phyloP scores from a whole-genome alignment of 176 grass and related monocot species.

The Cenchrus fungigraminus region DNA sequence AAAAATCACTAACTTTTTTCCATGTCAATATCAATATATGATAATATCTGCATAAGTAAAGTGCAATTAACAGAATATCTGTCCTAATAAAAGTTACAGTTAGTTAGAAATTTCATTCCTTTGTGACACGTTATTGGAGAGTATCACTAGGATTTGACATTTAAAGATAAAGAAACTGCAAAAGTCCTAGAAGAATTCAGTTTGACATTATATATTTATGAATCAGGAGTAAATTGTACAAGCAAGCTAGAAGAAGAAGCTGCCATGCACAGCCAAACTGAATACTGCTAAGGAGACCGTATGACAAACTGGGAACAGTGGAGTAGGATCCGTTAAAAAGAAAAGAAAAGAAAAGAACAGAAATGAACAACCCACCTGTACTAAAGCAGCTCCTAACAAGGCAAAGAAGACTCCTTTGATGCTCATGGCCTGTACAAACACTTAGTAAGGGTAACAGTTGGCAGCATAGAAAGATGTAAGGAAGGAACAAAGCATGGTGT shows the following conservation, averaged over 20 bases:
- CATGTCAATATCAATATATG: background rate
- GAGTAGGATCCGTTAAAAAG: conserved; percentile 9
- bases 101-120: background rate
- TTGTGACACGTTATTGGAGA: background rate
- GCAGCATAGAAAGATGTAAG: conserved; percentile 35
- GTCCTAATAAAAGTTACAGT: background rate
- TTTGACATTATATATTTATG: conserved; percentile 2
- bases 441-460: conserved; percentile 31
- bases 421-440: conserved; percentile 63
- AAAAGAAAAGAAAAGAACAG: background rate
- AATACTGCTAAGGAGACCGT: conserved; percentile 22
- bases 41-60: background rate
- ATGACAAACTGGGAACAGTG: background rate
- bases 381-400: conserved; percentile 71
- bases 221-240: background rate
- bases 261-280: background rate
- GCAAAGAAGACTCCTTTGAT: conserved; percentile 73
- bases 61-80: background rate
- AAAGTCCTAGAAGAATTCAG: background rate
- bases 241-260: conserved; percentile 11
- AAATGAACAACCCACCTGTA: conserved; percentile 57
- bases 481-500: conserved; percentile 15
- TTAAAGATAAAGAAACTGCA: background rate
- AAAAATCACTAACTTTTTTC: background rate
- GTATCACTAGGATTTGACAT: background rate